These are phyloP conservation scores for Penicillium sp. DNA, from an alignment of 2,329 filamentous ascomycete species.

Conservation along the genomic window DNA sequence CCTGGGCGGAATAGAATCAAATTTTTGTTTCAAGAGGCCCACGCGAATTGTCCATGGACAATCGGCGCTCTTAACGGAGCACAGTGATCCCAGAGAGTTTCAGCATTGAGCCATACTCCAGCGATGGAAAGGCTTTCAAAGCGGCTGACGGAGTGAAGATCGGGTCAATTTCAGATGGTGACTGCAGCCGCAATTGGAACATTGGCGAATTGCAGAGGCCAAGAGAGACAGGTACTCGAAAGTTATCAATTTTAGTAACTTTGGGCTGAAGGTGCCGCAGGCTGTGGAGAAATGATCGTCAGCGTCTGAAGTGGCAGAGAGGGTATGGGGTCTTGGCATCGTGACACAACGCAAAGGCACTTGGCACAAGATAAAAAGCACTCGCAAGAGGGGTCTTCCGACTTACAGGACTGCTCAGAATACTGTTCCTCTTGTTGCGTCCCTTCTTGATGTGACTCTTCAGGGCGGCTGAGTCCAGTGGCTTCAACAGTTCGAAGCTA, in stretches of 20 bases:
- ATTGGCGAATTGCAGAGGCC: conserved; percentile 12
- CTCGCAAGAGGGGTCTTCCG: conserved; percentile 14
- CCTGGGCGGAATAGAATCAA: background rate
- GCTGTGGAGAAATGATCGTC: conserved; percentile 29
- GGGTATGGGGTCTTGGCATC: conserved; percentile 16
- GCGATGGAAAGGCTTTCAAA: conserved; percentile 2
- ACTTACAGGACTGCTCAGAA: conserved; percentile 94
- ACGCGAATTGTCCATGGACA: background rate
- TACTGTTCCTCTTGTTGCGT: conserved; percentile 87
- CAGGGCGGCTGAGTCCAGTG: conserved; percentile 88
- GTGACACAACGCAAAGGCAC: conserved; percentile 21
- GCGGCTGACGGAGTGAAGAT: conserved; percentile 4
- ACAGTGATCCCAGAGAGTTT: conserved; percentile 1
- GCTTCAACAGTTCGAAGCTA: conserved; percentile 95
- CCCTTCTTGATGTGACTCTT: conserved; percentile 99
- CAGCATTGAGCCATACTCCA: conserved; percentile 5
- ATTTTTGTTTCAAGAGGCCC: background rate
- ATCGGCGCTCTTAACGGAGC: background rate
- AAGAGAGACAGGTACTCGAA: conserved; percentile 4
- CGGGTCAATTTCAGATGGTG: conserved; percentile 8
- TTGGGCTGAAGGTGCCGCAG: conserved; percentile 45
- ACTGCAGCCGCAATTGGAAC: conserved; percentile 6
- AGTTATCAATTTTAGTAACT: conserved; percentile 36
- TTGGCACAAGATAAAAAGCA: conserved; percentile 20
- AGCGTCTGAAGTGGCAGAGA: conserved; percentile 10